These are phyloP conservation scores for Boletales sp. DNA, from an alignment of 768 basidiomycete species.

Conservation along the genomic window DNA sequence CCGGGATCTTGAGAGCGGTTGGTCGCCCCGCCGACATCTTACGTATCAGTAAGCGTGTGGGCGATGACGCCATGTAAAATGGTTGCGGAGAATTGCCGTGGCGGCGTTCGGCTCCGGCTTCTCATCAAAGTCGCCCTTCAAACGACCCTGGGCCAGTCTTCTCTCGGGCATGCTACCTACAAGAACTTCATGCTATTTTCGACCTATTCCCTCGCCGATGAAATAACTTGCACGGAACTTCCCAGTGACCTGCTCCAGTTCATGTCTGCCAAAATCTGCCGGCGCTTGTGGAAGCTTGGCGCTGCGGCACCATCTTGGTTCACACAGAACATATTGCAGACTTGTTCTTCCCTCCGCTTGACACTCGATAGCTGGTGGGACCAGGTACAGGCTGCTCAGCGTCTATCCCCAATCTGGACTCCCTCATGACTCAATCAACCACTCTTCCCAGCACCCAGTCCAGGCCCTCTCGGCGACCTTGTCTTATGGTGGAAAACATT, in stretches of 20 bases:
- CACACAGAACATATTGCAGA: background rate
- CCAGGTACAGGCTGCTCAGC: conserved; percentile 25
- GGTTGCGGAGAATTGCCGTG: conserved; percentile 39
- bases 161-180: conserved; percentile 18
- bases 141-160: conserved; percentile 27
- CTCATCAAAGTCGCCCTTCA: conserved; percentile 45
- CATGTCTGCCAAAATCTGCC: conserved; percentile 36
- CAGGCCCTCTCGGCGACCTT: conserved; percentile 16
- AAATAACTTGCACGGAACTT: background rate
- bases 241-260: conserved; percentile 35
- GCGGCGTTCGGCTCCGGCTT: conserved; percentile 51
- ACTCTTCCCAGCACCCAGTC: background rate
- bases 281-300: conserved; percentile 37
- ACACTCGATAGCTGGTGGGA: conserved; percentile 35
- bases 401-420: conserved; percentile 28
- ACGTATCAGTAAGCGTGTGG: conserved; percentile 40
- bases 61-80: conserved; percentile 45
- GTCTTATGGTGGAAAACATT: conserved; percentile 4
- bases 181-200: conserved; percentile 34
- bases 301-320: conserved; percentile 14
- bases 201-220: conserved; percentile 13
- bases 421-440: conserved; percentile 23
- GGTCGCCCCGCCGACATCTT: conserved; percentile 27
- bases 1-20: conserved; percentile 42
- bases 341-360: conserved; percentile 13